These are phyloP conservation scores for Grosmannia penicillata DNA, from an alignment of 2,329 filamentous ascomycete species.

Conservation along the genomic window DNA sequence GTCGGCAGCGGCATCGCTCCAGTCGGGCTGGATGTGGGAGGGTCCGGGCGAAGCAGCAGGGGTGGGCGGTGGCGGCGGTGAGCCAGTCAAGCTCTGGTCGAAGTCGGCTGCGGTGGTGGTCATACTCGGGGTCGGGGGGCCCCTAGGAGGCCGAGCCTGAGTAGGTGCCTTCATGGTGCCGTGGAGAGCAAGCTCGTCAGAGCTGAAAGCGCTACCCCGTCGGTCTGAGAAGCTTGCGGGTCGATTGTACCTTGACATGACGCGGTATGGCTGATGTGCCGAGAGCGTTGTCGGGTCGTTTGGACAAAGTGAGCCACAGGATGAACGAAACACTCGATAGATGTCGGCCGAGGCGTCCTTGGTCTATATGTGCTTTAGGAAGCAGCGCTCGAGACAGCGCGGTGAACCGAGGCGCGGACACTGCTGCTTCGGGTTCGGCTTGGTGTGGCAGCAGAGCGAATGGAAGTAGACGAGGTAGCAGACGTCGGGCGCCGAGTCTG, in stretches of 20 bases:
- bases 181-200: constrained; percentile 41
- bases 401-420: too few species aligned
- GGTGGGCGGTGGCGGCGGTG: constrained; percentile 49
- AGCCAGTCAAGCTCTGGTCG: constrained; percentile 44
- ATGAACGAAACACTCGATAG: too few species aligned
- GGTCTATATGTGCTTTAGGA: too few species aligned
- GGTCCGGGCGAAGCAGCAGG: constrained; percentile 52
- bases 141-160: constrained; percentile 33
- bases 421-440: too few species aligned
- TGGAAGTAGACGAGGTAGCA: too few species aligned
- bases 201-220: constrained; percentile 39
- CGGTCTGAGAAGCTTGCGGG: constrained; percentile 47
- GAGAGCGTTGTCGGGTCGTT: neutral
- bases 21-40: constrained; percentile 48
- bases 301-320: too few species aligned
- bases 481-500: too few species aligned
- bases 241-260: constrained; percentile 29
- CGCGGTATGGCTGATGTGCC: neutral
- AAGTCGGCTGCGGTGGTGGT: constrained; percentile 44
- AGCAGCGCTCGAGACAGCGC: too few species aligned
- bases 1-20: constrained; percentile 63
- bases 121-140: constrained; percentile 53
- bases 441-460: too few species aligned
- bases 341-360: too few species aligned
- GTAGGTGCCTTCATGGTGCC: constrained; percentile 33